phyloP scores from a whole-genome alignment of 768 basidiomycete genomes.

The Lentinula aciculospora region DNA sequence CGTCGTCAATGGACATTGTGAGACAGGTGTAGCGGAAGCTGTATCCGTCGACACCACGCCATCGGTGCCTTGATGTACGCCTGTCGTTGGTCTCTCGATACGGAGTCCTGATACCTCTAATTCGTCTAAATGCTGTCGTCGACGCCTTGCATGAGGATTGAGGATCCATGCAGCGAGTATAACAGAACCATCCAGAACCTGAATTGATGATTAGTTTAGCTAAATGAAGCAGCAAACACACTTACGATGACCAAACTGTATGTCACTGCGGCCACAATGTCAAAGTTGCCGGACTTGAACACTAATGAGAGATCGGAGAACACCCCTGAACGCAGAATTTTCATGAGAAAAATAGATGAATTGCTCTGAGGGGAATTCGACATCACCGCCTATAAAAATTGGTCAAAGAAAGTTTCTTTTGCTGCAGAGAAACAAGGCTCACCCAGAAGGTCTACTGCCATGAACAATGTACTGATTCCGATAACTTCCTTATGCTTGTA shows the following conservation, averaged over 20 bases:
- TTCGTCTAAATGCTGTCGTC: not conserved
- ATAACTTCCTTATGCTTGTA: conserved; percentile 55
- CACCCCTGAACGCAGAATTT: conserved; percentile 12
- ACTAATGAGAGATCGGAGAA: conserved; percentile 48
- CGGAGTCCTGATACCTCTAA: not conserved
- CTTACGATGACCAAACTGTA: conserved; percentile 44
- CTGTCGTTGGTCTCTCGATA: not conserved
- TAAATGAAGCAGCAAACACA: not conserved
- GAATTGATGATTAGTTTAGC: not conserved
- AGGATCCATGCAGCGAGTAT: conserved; percentile 42
- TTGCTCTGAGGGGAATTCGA: not conserved
- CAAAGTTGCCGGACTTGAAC: conserved; percentile 39
- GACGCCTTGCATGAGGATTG: conserved; percentile 36
- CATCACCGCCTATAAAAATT: not conserved
- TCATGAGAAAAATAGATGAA: not conserved
- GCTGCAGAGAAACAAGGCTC: not conserved
- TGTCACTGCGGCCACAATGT: conserved; percentile 40
- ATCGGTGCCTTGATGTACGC: not conserved
- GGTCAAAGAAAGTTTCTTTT: not conserved
- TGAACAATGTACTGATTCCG: conserved; percentile 68
- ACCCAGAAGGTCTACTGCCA: conserved; percentile 55
- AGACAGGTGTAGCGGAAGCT: not conserved
- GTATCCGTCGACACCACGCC: not conserved
- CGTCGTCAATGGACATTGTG: not conserved
- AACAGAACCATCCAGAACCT: conserved; percentile 42